Conservation (phyloP, 192 early-diverging fungal species). For the Umbelopsis sp. region DNA sequence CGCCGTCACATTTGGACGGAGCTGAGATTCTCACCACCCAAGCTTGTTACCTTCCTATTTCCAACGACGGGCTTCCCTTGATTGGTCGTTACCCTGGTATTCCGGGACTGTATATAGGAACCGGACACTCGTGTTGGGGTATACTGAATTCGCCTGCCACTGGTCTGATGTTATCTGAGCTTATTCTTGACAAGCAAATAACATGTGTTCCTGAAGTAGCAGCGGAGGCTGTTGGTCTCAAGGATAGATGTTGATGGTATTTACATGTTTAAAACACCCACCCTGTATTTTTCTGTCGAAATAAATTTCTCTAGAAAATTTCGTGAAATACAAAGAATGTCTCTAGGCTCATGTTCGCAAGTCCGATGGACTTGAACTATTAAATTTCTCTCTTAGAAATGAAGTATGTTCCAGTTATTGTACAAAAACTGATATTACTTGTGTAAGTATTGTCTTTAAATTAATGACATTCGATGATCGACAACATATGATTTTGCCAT, state of each 20-base stretch:
- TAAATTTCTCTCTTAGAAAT: too few species aligned
- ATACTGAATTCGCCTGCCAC: slow-evolving; percentile 45
- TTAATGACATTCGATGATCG: too few species aligned
- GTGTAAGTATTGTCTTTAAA: too few species aligned
- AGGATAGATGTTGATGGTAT: background rate
- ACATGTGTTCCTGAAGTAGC: slow-evolving; percentile 23
- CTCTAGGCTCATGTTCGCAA: too few species aligned
- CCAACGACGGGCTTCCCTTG: slow-evolving; percentile 32
- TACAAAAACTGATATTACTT: too few species aligned
- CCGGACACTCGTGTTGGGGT: slow-evolving; percentile 49
- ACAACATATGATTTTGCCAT: too few species aligned
- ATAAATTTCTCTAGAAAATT: background rate
- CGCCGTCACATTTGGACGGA: slow-evolving; percentile 26
- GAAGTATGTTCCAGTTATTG: too few species aligned
- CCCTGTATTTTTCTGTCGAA: background rate
- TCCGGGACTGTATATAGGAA: slow-evolving; percentile 36
- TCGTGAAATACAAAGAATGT: too few species aligned
- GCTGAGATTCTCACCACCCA: slow-evolving; percentile 26
- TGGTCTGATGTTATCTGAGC: slow-evolving; percentile 44
- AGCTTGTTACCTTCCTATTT: slow-evolving; percentile 46
- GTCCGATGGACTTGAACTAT: too few species aligned
- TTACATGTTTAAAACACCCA: background rate
- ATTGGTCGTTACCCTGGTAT: slow-evolving; percentile 38
- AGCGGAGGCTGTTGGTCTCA: slow-evolving; percentile 14
- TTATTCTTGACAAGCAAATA: slow-evolving; percentile 37